These are phyloP conservation scores for Monilinia laxa DNA, from an alignment of 2,329 filamentous ascomycete species.

Conservation along the genomic window DNA sequence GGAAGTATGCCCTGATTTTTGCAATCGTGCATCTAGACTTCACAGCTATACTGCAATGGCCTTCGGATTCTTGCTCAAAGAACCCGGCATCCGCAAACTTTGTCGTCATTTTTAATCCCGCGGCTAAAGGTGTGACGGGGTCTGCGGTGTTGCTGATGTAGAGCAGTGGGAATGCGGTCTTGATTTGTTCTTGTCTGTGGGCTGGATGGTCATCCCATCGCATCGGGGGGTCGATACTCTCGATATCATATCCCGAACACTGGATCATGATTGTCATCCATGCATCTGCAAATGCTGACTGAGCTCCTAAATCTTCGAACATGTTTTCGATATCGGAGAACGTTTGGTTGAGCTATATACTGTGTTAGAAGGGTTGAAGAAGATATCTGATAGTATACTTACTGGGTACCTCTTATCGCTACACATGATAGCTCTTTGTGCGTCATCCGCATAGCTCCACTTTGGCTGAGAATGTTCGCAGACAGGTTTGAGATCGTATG, in stretches of 20 bases:
- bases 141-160: constrained; percentile 45
- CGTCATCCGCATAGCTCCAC: constrained; percentile 29
- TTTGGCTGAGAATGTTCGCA: constrained; percentile 26
- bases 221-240: constrained; percentile 35
- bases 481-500: constrained; percentile 21
- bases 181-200: constrained; percentile 35
- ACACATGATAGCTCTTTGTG: constrained; percentile 36
- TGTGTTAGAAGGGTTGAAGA: constrained; percentile 2
- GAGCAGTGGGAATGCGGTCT: constrained; percentile 43
- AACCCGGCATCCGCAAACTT: constrained; percentile 37
- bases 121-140: constrained; percentile 42
- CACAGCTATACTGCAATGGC: constrained; percentile 34
- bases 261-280: constrained; percentile 35
- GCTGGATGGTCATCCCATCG: constrained; percentile 37
- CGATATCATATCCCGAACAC: constrained; percentile 34
- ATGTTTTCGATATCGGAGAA: constrained; percentile 32
- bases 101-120: constrained; percentile 37
- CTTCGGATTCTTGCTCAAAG: constrained; percentile 36
- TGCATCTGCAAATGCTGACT: constrained; percentile 32
- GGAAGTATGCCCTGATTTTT: constrained; percentile 35
- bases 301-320: constrained; percentile 31
- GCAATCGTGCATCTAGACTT: constrained; percentile 34
- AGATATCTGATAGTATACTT: constrained; percentile 12
- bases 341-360: constrained; percentile 35
- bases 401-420: constrained; percentile 38